Evolutionary conservation across 2,329 filamentous ascomycete genomes (phyloP), one percentile per base, ranked within the genome.

Genomic region (Aspergillus awamori): DNA sequence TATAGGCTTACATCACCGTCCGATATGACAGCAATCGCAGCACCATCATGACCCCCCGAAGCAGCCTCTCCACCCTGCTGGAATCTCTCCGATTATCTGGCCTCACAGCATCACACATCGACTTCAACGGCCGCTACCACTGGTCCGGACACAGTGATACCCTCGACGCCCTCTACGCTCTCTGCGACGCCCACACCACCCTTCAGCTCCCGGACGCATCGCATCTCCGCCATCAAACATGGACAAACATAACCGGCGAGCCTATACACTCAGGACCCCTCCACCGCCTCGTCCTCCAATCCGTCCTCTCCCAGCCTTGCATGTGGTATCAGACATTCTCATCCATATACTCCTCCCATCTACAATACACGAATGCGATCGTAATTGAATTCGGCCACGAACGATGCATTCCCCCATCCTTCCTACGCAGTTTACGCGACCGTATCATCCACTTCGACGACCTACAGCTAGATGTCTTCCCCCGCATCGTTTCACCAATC

Each of bases 121-220:
- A 63, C 3, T 65, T 66, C 54, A 67, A 66, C 20, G 66, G 66
- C 0, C 63, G 66, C 11, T 67, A 66, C 15, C 66, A 67, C 54
- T 67, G 66, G 64, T 6, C 53, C 8, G 64, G 61, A 3, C 58
- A 67, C 17, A 36, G 60, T 3, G 45, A 60, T 7, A 52, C 43
- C 0, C 24, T 66, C 2, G 33, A 39, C 11, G 55, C 49, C 0
- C n/a, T 67, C 2, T 39, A 60, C 3, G 22, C 58, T 2, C 60
- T 67, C 26, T 67, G 64, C 20, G 38, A 54, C 17, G 48, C 53
- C 1, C 36, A 63, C 10, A 20, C 38, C 8, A 36, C 49, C 3
- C 41, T 67, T 3, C 66, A 63, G 41, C 55, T 66, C 4, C 66
- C 60, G 1, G 61, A 64, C 22, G 47, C 60, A 11, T 56, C 59